Conservation (phyloP, 495 filamentous ascomycete species). For the Penicillium bialowiezense region DNA sequence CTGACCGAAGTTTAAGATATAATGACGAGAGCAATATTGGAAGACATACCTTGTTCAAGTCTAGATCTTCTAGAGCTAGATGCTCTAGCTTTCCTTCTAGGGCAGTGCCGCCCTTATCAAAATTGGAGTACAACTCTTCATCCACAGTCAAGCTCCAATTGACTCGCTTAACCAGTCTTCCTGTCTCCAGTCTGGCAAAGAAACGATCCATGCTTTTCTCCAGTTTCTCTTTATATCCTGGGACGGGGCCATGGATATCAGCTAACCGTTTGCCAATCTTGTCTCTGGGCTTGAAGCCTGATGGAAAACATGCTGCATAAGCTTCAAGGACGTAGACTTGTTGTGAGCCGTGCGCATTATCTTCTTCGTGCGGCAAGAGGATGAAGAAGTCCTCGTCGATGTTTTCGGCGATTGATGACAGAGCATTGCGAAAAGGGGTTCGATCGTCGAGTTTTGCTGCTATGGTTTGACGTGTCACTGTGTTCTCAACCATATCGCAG, state of each 20-base stretch:
- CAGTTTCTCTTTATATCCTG: slow-evolving; percentile 66
- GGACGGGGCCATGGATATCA: slow-evolving; percentile 69
- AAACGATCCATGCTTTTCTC: slow-evolving; percentile 75
- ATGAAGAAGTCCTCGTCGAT: slow-evolving; percentile 63
- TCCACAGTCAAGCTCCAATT: slow-evolving; percentile 67
- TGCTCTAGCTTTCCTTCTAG: slow-evolving; percentile 34
- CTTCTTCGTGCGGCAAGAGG: slow-evolving; percentile 50
- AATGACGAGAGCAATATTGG: neutral
- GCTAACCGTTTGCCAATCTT: slow-evolving; percentile 63
- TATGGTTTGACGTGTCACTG: slow-evolving; percentile 40
- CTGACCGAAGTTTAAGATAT: slow-evolving; percentile 24
- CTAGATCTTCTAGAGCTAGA: no score
- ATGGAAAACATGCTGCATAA: slow-evolving; percentile 69
- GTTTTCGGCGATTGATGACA: slow-evolving; percentile 17
- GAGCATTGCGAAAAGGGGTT: slow-evolving; percentile 19
- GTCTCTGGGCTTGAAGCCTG: slow-evolving; percentile 62
- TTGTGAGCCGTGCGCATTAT: neutral
- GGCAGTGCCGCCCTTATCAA: slow-evolving; percentile 37
- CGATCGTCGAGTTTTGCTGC: slow-evolving; percentile 29
- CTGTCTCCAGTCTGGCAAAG: slow-evolving; percentile 51
- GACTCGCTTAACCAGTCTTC: slow-evolving; percentile 35
- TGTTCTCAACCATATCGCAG: slow-evolving; percentile 33
- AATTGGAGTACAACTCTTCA: slow-evolving; percentile 52
- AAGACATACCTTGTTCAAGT: slow-evolving; percentile 25
- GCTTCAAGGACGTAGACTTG: slow-evolving; percentile 59